Evolutionary conservation across 495 filamentous ascomycete genomes (phyloP).

Genomic region (Filosporella fistucella): DNA sequence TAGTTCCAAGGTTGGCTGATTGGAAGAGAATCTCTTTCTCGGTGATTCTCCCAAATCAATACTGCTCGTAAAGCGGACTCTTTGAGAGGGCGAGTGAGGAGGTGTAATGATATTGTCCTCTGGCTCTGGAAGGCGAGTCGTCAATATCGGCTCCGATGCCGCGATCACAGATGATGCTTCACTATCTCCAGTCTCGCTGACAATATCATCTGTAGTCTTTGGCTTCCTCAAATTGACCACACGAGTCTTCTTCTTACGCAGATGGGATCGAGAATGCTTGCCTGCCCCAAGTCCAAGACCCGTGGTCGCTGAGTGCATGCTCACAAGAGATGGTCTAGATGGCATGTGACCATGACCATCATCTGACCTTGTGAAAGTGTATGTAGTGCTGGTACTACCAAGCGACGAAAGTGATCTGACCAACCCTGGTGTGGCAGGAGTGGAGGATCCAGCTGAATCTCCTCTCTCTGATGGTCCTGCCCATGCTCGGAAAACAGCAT

Average conservation of each 20-base stretch:
- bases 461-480: conserved; percentile 70
- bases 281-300: conserved; percentile 62
- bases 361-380: conserved; percentile 54
- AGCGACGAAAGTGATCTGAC: conserved; percentile 57
- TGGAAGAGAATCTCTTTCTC: conserved; percentile 5
- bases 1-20: conserved; percentile 1
- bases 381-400: conserved; percentile 55
- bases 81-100: conserved; percentile 34
- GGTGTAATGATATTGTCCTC: conserved; percentile 52
- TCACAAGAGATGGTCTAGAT: conserved; percentile 40
- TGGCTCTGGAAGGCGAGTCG: conserved; percentile 34
- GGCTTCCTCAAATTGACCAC: conserved; percentile 79
- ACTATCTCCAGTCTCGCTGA: conserved; percentile 39
- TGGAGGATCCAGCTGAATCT: conserved; percentile 53
- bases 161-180: conserved; percentile 20
- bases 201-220: conserved; percentile 22
- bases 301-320: conserved; percentile 45
- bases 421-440: conserved; percentile 48
- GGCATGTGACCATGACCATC: conserved; percentile 38
- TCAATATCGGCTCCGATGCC: conserved; percentile 39
- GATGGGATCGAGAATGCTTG: conserved; percentile 57
- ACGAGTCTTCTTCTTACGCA: conserved; percentile 83
- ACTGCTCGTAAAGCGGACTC: conserved; percentile 34
- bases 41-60: conserved; percentile 23
- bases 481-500: conserved; percentile 89